Evolutionary conservation across 2,329 filamentous ascomycete genomes (phyloP).

Genomic region (Ophiosphaerella narmari): DNA sequence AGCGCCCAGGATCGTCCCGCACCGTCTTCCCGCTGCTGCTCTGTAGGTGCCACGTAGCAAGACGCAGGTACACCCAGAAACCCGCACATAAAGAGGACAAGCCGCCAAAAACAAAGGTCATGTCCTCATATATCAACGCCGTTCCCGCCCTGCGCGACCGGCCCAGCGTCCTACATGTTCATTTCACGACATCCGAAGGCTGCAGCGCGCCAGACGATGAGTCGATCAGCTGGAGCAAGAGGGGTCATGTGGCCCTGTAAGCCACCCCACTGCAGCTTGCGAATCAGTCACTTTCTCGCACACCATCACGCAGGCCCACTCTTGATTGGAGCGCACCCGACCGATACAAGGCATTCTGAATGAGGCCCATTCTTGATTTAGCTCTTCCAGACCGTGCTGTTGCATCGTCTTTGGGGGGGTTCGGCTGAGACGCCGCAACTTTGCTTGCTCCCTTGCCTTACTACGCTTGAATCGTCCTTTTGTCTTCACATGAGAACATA

Average conservation of each 20-base stretch:
- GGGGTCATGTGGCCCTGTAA: conserved; percentile 45
- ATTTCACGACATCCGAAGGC: conserved; percentile 23
- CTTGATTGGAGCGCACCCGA: conserved; percentile 38
- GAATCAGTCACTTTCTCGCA: conserved; percentile 45
- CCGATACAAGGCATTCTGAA: conserved; percentile 42
- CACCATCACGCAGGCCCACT: conserved; percentile 35
- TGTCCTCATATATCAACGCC: conserved; percentile 29
- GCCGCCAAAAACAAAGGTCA: conserved; percentile 21
- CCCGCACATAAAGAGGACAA: conserved; percentile 32
- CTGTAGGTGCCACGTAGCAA: conserved; percentile 46
- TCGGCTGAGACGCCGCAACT: conserved; percentile 35
- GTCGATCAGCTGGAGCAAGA: conserved; percentile 43
- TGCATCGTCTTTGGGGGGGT: conserved; percentile 37
- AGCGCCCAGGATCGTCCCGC: conserved; percentile 45
- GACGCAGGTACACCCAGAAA: conserved; percentile 37
- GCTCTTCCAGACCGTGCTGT: conserved; percentile 41
- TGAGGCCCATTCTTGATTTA: conserved; percentile 43
- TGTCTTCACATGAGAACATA: conserved; percentile 42
- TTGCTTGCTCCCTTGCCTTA: conserved; percentile 27
- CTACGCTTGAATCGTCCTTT: conserved; percentile 23
- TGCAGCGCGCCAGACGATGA: conserved; percentile 36
- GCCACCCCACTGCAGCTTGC: conserved; percentile 42
- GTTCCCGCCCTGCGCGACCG: conserved; percentile 14
- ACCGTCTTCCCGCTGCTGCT: conserved; percentile 36
- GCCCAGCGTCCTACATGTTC: conserved; percentile 22